A percentile compares a stretch with the other conserved stretches of the same genome.
phyloP scores from a whole-genome alignment of 345 rosid genomes.

The Diplotaxis tenuifolia region DNA sequence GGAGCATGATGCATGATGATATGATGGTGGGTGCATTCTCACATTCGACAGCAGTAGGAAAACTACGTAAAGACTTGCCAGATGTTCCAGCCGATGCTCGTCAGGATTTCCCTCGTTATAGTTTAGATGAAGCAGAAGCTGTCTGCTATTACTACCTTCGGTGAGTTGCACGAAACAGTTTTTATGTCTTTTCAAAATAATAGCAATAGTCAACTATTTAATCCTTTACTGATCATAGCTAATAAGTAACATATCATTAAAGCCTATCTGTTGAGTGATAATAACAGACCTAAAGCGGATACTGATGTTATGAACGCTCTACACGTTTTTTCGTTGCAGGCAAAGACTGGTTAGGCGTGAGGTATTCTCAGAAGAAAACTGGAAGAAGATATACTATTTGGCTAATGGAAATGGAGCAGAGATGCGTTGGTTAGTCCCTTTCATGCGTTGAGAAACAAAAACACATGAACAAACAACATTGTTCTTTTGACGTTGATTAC shows the following conservation, averaged over 20 bases:
- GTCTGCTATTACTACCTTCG: constrained; percentile 92
- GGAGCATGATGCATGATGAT: constrained; percentile 86
- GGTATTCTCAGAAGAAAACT: constrained; percentile 74
- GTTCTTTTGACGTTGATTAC: constrained; percentile 12
- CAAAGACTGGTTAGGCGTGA: constrained; percentile 77
- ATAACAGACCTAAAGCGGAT: background rate
- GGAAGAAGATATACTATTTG: constrained; percentile 78
- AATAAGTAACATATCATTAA: constrained; percentile 12
- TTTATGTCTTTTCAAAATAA: background rate
- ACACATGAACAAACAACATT: constrained; percentile 17
- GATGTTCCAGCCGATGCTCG: constrained; percentile 88
- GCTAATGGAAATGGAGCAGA: constrained; percentile 91
- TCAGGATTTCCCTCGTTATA: constrained; percentile 60
- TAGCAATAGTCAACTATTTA: background rate
- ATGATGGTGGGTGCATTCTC: constrained; percentile 98
- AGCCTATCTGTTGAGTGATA: background rate
- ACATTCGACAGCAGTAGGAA: constrained; percentile 94
- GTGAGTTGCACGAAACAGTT: constrained; percentile 41
- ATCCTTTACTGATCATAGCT: background rate
- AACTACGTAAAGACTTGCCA: constrained; percentile 82
- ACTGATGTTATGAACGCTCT: background rate
- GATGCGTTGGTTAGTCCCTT: constrained; percentile 70
- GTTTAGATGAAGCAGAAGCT: constrained; percentile 76
- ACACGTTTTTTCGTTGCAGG: constrained; percentile 46
- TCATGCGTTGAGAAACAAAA: constrained; percentile 55